Evolutionary conservation across 192 early-diverging fungal species (phyloP).

Genomic region (Glomus cerebriforme): DNA sequence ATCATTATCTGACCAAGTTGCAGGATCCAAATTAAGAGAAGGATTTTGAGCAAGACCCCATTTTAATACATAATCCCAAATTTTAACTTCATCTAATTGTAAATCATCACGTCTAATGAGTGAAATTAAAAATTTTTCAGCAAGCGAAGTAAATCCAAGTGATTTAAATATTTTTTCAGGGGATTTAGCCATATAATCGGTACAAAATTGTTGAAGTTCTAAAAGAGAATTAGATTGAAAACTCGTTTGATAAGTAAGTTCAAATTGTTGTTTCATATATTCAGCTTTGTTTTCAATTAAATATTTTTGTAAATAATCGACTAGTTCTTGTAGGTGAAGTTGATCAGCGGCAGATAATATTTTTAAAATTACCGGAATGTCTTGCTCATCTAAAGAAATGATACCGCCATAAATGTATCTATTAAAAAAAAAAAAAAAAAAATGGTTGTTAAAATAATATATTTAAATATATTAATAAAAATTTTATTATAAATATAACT

Average conservation of each 20-base stretch:
- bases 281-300: neutral
- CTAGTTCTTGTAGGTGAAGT: neutral
- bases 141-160: neutral
- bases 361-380: neutral
- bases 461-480: no score
- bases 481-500: neutral
- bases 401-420: conserved; percentile 7
- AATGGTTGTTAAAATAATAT: neutral
- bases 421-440: neutral
- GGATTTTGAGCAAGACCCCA: neutral
- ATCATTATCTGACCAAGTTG: neutral
- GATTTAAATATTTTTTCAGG: neutral
- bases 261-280: neutral
- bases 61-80: conserved; percentile 9
- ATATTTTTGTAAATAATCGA: neutral
- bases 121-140: neutral
- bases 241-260: neutral
- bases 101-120: neutral
- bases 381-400: neutral
- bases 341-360: neutral
- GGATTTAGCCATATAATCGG: neutral
- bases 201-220: neutral
- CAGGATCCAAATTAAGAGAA: neutral
- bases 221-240: neutral
- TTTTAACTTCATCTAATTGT: neutral